These are phyloP conservation scores for Poa annua DNA, from an alignment of 176 grass and related monocot genomes.

Conservation along the genomic window DNA sequence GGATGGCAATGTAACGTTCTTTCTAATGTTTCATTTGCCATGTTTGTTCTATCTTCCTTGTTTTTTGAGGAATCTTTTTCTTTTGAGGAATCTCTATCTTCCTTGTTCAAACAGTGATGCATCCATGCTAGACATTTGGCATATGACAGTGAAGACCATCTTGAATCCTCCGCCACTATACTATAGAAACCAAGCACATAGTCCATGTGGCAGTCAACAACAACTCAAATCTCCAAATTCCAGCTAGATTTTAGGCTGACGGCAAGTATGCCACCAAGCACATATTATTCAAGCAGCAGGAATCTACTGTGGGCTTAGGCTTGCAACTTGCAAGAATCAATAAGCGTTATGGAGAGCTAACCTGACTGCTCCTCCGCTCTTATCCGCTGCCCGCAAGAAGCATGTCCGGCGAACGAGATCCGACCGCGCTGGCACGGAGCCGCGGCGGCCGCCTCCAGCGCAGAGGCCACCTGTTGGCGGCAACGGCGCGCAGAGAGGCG, in stretches of 20 bases:
- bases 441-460: not conserved
- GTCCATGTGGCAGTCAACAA: not conserved
- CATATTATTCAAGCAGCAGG: not conserved
- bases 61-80: not conserved
- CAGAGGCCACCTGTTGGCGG: not conserved
- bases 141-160: not conserved
- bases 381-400: not conserved
- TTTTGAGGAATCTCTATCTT: not conserved
- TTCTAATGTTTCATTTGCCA: not conserved
- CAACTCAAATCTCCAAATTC: not conserved
- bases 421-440: not conserved
- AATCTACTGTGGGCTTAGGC: not conserved
- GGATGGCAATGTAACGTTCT: not conserved
- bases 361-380: constrained; percentile 1
- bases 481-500: not conserved
- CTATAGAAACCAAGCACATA: not conserved
- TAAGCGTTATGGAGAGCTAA: not conserved
- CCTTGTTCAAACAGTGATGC: not conserved
- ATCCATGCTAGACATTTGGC: not conserved
- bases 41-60: not conserved
- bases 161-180: not conserved
- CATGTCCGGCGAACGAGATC: not conserved
- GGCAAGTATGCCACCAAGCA: not conserved
- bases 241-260: not conserved
- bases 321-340: not conserved